Evolutionary conservation across 805 yeast genomes (phyloP).

Genomic region (Novakomyces olei): DNA sequence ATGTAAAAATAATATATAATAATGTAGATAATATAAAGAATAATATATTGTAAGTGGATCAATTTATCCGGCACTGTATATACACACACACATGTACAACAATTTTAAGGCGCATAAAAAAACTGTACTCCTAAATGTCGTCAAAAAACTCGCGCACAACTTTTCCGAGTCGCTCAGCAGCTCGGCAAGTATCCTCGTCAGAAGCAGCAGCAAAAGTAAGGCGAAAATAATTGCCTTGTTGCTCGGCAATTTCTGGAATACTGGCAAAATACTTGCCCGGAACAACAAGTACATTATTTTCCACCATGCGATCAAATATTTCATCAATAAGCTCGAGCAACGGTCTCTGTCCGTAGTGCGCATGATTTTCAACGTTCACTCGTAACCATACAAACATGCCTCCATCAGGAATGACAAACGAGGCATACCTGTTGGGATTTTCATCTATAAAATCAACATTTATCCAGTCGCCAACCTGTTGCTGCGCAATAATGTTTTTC

Average conservation of each 20-base stretch:
- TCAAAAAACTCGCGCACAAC: neutral
- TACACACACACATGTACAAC: no score
- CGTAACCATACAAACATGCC: neutral
- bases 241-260: neutral
- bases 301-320: neutral
- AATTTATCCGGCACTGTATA: no score
- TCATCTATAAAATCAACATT: neutral
- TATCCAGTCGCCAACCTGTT: neutral
- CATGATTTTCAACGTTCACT: neutral
- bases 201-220: neutral
- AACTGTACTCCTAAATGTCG: no score
- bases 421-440: neutral
- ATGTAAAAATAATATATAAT: no score
- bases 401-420: neutral
- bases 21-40: no score
- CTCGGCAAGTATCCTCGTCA: neutral
- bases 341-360: neutral
- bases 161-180: neutral
- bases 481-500: neutral
- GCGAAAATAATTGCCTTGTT: neutral
- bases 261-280: neutral
- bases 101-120: no score
- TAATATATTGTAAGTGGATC: no score
- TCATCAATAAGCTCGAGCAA: neutral
- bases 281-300: neutral